Percentiles rank a stretch among this genome's conserved stretches.
Evolutionary conservation across 305 asterid genomes (phyloP).

Genomic region (Nicotiana rustica): DNA sequence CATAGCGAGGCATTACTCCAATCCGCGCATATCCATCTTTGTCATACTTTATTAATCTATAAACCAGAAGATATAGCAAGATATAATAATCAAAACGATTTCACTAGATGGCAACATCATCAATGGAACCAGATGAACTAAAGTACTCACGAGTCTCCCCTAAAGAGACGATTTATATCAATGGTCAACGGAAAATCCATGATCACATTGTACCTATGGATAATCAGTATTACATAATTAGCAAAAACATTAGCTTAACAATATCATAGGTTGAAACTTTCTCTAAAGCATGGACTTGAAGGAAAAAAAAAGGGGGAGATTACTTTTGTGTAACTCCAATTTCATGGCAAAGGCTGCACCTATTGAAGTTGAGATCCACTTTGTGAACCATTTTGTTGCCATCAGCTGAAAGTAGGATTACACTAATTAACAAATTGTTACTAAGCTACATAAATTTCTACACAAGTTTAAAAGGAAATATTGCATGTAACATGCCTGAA

Average conservation of each 20-base stretch:
- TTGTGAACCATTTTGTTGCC: slow-evolving; percentile 60
- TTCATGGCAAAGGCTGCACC: slow-evolving; percentile 72
- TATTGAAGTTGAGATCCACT: slow-evolving; percentile 57
- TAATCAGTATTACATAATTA: background rate
- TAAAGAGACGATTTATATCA: slow-evolving; percentile 59
- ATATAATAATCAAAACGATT: background rate
- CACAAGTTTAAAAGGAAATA: background rate
- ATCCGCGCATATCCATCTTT: slow-evolving; percentile 59
- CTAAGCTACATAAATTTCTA: background rate
- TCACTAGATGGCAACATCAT: background rate
- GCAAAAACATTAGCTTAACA: background rate
- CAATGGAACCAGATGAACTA: background rate
- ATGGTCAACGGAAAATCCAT: slow-evolving; percentile 70
- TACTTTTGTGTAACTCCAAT: slow-evolving; percentile 65
- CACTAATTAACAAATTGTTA: background rate
- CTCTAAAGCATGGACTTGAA: background rate
- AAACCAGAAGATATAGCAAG: background rate
- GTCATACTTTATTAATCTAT: slow-evolving; percentile 59
- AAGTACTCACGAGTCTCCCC: slow-evolving; percentile 71
- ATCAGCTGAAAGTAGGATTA: slow-evolving; percentile 47
- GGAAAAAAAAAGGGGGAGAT: background rate
- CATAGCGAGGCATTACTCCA: slow-evolving; percentile 83
- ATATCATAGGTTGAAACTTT: background rate
- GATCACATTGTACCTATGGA: slow-evolving; percentile 70
- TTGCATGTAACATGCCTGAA: slow-evolving; percentile 48